Percentiles rank a stretch among this genome's conserved stretches.
Evolutionary conservation across 2,329 filamentous ascomycete genomes (phyloP).

Genomic region (Curvularia eragrostidis): DNA sequence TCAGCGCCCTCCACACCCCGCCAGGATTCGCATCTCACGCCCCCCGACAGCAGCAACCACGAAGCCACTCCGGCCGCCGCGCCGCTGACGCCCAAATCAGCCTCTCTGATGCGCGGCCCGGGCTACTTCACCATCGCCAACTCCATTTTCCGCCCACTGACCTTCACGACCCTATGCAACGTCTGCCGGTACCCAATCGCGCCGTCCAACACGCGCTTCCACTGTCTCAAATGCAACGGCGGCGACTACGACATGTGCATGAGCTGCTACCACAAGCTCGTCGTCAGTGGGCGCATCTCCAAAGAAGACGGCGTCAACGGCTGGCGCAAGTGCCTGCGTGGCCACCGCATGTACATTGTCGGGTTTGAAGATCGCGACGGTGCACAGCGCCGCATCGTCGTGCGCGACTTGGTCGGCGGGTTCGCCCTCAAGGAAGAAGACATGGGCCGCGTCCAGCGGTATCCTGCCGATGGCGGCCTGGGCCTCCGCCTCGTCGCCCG

Average conservation of each 20-base stretch:
- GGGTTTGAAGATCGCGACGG: constrained; percentile 73
- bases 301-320: constrained; percentile 77
- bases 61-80: constrained; percentile 45
- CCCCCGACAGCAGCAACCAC: constrained; percentile 23
- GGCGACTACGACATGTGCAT: constrained; percentile 91
- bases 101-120: constrained; percentile 50
- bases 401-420: constrained; percentile 80
- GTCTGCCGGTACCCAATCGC: constrained; percentile 76
- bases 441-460: constrained; percentile 45
- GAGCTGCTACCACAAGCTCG: constrained; percentile 75
- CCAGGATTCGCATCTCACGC: constrained; percentile 31
- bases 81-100: constrained; percentile 51
- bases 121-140: constrained; percentile 45
- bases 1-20: constrained; percentile 27
- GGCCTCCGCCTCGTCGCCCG: constrained; percentile 69
- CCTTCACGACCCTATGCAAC: constrained; percentile 78
- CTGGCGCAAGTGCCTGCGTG: constrained; percentile 81
- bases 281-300: constrained; percentile 69
- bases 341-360: constrained; percentile 84
- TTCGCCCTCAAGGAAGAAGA: constrained; percentile 69
- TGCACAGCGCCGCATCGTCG: constrained; percentile 71
- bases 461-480: constrained; percentile 78
- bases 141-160: constrained; percentile 67
- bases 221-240: constrained; percentile 77
- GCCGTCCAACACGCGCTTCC: constrained; percentile 72